These are phyloP conservation scores for Talaromyces adpressus DNA, from an alignment of 495 filamentous ascomycete genomes.

Conservation along the genomic window DNA sequence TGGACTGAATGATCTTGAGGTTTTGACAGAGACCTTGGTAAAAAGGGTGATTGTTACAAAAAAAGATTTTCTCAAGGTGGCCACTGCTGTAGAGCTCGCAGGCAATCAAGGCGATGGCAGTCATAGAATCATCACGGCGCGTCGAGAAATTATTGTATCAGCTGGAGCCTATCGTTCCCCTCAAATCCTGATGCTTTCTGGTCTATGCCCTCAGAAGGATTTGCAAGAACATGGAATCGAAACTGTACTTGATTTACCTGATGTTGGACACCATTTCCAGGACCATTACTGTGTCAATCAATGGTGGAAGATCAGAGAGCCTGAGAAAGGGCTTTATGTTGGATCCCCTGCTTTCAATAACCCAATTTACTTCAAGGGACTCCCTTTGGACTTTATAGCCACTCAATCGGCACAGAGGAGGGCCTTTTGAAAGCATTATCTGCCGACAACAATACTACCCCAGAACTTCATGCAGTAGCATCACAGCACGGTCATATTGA, in stretches of 20 bases:
- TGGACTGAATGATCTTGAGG: constrained; percentile 17
- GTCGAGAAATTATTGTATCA: constrained; percentile 38
- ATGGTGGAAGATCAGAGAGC: constrained; percentile 31
- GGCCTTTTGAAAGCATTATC: constrained; percentile 5
- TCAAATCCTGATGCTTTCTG: constrained; percentile 42
- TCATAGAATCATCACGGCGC: constrained; percentile 24
- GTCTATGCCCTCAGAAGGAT: constrained; percentile 35
- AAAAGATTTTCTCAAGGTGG: constrained; percentile 9
- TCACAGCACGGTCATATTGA: constrained; percentile 5
- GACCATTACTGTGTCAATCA: constrained; percentile 47
- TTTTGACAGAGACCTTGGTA: constrained; percentile 23
- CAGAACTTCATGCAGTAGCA: not conserved
- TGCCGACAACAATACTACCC: not conserved
- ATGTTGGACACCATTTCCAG: constrained; percentile 51
- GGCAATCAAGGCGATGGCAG: constrained; percentile 11
- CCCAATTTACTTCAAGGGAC: constrained; percentile 16
- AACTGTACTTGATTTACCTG: constrained; percentile 34
- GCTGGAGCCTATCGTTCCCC: constrained; percentile 39
- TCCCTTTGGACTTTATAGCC: constrained; percentile 16
- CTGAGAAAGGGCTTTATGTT: constrained; percentile 22
- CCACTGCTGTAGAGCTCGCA: constrained; percentile 20
- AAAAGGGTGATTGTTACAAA: constrained; percentile 18
- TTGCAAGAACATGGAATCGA: constrained; percentile 43
- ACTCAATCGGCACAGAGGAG: constrained; percentile 4
- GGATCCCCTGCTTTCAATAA: constrained; percentile 22